These are phyloP conservation scores for Blastocystis sp. DNA, from an alignment of 352 stramenopile genomes.

Conservation along the genomic window DNA sequence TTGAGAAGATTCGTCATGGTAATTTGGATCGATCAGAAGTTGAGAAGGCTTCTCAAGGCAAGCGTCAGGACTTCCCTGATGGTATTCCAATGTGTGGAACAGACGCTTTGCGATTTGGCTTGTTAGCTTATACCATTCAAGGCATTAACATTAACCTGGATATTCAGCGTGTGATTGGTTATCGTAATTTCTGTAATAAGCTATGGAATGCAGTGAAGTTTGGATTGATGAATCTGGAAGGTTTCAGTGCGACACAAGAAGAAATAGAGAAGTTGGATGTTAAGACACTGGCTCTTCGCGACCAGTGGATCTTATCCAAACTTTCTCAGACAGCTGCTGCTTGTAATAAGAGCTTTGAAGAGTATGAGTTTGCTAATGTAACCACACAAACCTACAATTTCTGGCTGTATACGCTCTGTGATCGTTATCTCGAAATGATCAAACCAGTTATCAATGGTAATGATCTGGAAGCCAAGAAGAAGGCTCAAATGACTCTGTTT, in stretches of 20 bases:
- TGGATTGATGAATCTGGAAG: slow-evolving; percentile 86
- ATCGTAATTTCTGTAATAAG: slow-evolving; percentile 99
- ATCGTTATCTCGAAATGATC: slow-evolving; percentile 97
- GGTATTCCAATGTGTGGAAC: slow-evolving; percentile 94
- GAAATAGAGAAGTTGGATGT: slow-evolving; percentile 66
- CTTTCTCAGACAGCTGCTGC: slow-evolving; percentile 71
- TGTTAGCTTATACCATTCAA: slow-evolving; percentile 86
- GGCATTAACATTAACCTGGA: slow-evolving; percentile 97
- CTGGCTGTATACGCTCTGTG: slow-evolving; percentile 95
- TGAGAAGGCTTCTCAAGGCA: slow-evolving; percentile 85
- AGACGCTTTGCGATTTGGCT: slow-evolving; percentile 90
- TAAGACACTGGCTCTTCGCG: slow-evolving; percentile 70
- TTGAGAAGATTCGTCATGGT: slow-evolving; percentile 83
- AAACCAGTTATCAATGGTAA: slow-evolving; percentile 89
- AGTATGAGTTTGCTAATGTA: slow-evolving; percentile 89
- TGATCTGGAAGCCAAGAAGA: slow-evolving; percentile 71
- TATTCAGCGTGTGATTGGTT: slow-evolving; percentile 94
- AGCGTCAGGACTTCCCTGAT: slow-evolving; percentile 89
- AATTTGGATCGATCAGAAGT: slow-evolving; percentile 92
- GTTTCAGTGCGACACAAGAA: slow-evolving; percentile 66
- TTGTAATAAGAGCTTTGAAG: slow-evolving; percentile 76
- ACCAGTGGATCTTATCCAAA: slow-evolving; percentile 77
- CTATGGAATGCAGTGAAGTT: slow-evolving; percentile 98
- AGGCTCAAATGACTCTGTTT: slow-evolving; percentile 67
- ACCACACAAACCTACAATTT: slow-evolving; percentile 89